A percentile compares a stretch with the other conserved stretches of the same genome.
Evolutionary conservation across 345 rosid species (phyloP).

Genomic region (Erysimum cheiranthoides): DNA sequence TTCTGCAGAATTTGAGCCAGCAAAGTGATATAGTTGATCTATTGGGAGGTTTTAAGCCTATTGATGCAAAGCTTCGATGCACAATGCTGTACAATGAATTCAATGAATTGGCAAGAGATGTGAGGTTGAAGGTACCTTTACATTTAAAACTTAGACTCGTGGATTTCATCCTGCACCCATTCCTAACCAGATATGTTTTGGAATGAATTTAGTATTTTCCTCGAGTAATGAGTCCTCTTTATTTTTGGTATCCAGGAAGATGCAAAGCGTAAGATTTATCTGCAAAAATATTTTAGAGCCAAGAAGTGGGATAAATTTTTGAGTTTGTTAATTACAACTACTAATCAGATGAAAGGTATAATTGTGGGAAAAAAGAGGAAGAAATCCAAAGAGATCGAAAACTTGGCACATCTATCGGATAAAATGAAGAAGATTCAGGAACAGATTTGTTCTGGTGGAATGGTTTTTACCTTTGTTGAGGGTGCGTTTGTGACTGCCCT

Average conservation of each 20-base stretch:
- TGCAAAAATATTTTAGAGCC: conserved; percentile 52
- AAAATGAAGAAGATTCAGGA: conserved; percentile 59
- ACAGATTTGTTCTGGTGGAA: conserved; percentile 79
- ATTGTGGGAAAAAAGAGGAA: conserved; percentile 62
- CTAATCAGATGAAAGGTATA: conserved; percentile 41
- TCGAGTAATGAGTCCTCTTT: conserved; percentile 33
- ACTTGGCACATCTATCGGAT: conserved; percentile 60
- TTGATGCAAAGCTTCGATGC: conserved; percentile 72
- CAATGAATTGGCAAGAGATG: conserved; percentile 61
- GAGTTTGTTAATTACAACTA: conserved; percentile 53
- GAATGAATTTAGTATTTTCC: conserved; percentile 21
- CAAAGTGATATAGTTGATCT: conserved; percentile 95
- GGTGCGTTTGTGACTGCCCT: conserved; percentile 94
- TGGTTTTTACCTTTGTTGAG: conserved; percentile 94
- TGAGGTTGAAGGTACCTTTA: conserved; percentile 56
- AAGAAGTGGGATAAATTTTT: conserved; percentile 72
- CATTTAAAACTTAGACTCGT: conserved; percentile 5
- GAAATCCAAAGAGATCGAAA: conserved; percentile 51
- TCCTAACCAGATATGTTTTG: conserved; percentile 13
- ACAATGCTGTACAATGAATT: conserved; percentile 76
- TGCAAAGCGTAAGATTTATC: conserved; percentile 45
- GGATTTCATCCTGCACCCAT: conserved; percentile 13
- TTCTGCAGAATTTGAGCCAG: conserved; percentile 89
- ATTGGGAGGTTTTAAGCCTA: conserved; percentile 96
- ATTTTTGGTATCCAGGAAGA: conserved; percentile 58